Percentiles rank a stretch among this genome's conserved stretches.
phyloP scores from a whole-genome alignment of 768 basidiomycete species.

The Gloeopeniophorella convolvens region DNA sequence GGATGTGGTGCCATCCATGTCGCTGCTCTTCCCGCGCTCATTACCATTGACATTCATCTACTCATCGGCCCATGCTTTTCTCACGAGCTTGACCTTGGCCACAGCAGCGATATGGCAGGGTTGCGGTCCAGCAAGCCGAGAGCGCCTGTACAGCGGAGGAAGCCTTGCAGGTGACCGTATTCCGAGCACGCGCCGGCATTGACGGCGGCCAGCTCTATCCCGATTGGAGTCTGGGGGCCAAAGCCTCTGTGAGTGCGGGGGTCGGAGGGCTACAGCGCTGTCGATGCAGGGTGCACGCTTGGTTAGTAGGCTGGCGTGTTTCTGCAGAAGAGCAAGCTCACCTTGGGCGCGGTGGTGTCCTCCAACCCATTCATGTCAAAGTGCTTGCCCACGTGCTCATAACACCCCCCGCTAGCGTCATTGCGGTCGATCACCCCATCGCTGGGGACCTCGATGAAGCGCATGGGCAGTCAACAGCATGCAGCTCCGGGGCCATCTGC shows the following conservation, averaged over 20 bases:
- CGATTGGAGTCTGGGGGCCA: conserved; percentile 80
- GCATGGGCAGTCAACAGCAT: no score
- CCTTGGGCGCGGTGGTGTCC: no score
- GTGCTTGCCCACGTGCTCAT: no score
- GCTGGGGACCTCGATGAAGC: no score
- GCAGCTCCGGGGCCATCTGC: no score
- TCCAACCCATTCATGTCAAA: no score
- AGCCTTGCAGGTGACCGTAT: conserved; percentile 71
- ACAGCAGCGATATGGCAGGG: conserved; percentile 30
- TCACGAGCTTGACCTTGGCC: conserved; percentile 34
- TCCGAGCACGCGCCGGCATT: conserved; percentile 81
- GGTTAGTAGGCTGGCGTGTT: no score
- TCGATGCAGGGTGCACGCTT: conserved; percentile 86
- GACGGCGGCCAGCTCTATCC: conserved; percentile 92
- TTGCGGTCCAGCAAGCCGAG: conserved; percentile 30
- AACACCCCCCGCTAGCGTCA: no score
- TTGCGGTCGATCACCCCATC: no score
- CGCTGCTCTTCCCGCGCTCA: conserved; percentile 23
- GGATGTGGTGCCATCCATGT: conserved; percentile 24
- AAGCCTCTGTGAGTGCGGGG: conserved; percentile 75
- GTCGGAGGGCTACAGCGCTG: conserved; percentile 85
- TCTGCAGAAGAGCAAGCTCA: no score
- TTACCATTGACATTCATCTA: conserved; percentile 64
- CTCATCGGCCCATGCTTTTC: conserved; percentile 29
- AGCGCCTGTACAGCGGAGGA: conserved; percentile 57